Base-by-base conservation (phyloP, 306 rosid genomes). In the Lupinus albus region DNA sequence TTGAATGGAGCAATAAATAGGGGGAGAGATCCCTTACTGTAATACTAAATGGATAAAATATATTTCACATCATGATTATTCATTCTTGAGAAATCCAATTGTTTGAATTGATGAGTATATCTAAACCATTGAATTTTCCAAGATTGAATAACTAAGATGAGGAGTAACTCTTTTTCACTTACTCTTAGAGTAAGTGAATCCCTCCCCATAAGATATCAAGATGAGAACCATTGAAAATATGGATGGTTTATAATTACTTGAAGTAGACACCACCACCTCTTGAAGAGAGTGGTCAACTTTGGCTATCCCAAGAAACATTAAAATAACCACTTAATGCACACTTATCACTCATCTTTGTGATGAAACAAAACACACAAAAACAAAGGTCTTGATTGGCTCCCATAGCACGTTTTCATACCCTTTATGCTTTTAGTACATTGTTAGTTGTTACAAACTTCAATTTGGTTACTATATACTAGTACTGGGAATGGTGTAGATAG, bases 381-480 rank as follows among this genome's bases (percentile, higher is more conserved):
- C n/a, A 48, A 49, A 39, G 38, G 55, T 68, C 39, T 6, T 28
- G 80, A 62, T 64, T 68, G 69, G 68, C 38, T 38, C 36, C 15
- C 13, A 65, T 56, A 46, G 67, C 30, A 25, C 30, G 30, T 25
- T 25, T 25, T 25, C 30, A 2, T 25, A 25, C 30, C 30, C 30
- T 25, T 4, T 25, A 2, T 25, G 30, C 30, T 25, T 25, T 25
- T 25, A 25, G 1, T 25, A 25, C 67, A n/a, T n/a, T n/a, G n/a
- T n/a, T n/a, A n/a, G n/a, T n/a, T n/a, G n/a, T n/a, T 17, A 66
- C 64, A 36, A 58, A 73, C 68, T 53, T 68, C 12, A 54, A 61
- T 36, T 8, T 8, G 35, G 2, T 2, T 11, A 25, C 30, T 25
- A 25, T 2, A 6, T 7, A 14, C 58, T 81, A 17, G 74, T 70